phyloP scores from a whole-genome alignment of 2,329 filamentous ascomycete species.

The Aspergillus felis region DNA sequence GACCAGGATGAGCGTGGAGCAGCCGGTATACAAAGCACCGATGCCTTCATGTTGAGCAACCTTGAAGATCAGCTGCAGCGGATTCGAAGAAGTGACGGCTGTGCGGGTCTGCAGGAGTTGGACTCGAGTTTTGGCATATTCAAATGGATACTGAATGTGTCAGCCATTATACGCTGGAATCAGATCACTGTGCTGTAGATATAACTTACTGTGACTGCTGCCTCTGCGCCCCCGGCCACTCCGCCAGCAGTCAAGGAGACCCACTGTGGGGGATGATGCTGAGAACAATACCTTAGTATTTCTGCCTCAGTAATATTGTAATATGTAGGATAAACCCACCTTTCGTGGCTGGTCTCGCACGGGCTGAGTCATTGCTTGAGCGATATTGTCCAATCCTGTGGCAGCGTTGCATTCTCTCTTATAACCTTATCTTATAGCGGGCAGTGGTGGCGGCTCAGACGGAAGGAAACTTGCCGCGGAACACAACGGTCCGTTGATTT shows the following conservation, averaged over 20 bases:
- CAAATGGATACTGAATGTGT: conserved; percentile 53
- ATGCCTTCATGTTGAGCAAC: conserved; percentile 56
- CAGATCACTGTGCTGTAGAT: too few species aligned
- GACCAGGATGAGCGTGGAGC: conserved; percentile 52
- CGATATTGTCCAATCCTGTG: too few species aligned
- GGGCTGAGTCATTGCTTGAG: too few species aligned
- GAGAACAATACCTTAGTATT: not conserved
- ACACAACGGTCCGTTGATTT: too few species aligned
- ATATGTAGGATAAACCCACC: too few species aligned
- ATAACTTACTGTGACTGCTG: conserved; percentile 43
- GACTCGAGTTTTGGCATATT: conserved; percentile 59
- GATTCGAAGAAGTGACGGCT: conserved; percentile 50
- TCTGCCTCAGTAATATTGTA: too few species aligned
- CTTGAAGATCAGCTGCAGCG: conserved; percentile 53
- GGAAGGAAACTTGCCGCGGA: too few species aligned
- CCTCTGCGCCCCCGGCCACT: conserved; percentile 51
- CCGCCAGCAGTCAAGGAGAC: conserved; percentile 51
- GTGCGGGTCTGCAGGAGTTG: conserved; percentile 51
- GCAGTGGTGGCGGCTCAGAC: too few species aligned
- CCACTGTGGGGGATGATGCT: conserved; percentile 25
- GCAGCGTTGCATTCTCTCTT: too few species aligned
- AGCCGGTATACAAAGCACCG: conserved; percentile 60
- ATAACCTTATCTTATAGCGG: too few species aligned
- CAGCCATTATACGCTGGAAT: too few species aligned
- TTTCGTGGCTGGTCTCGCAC: not conserved